These are phyloP conservation scores for Ambrosia trifida DNA, from an alignment of 129 eudicot genomes.

Conservation along the genomic window DNA sequence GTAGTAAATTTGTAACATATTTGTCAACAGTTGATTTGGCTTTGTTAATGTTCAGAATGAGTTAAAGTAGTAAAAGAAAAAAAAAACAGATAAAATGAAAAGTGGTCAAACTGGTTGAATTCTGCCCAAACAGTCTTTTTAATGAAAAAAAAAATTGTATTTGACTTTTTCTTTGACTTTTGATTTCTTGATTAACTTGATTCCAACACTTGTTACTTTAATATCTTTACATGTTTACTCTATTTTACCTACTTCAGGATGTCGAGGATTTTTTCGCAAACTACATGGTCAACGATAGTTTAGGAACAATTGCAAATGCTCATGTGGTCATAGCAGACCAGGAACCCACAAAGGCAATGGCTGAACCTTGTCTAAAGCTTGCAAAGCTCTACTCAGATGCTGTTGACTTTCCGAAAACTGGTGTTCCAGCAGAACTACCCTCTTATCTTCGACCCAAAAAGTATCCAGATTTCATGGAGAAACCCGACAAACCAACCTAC, in stretches of 20 bases:
- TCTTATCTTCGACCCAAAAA: constrained; percentile 53
- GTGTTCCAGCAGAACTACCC: constrained; percentile 78
- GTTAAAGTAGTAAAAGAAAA: background rate
- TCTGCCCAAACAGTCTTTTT: too few relatives aligned
- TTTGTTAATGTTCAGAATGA: background rate
- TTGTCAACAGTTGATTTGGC: background rate
- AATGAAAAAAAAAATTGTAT: too few relatives aligned
- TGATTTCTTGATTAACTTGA: too few relatives aligned
- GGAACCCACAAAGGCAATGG: constrained; percentile 47
- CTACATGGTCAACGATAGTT: constrained; percentile 71
- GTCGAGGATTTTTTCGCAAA: constrained; percentile 67
- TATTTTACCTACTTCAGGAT: constrained; percentile 45
- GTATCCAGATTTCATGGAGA: constrained; percentile 87
- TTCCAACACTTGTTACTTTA: background rate
- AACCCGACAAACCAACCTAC: constrained; percentile 72
- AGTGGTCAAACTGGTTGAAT: too few relatives aligned
- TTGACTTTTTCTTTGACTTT: too few relatives aligned
- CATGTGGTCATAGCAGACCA: constrained; percentile 70
- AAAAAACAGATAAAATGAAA: too few relatives aligned
- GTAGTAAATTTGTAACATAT: background rate
- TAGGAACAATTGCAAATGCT: constrained; percentile 80
- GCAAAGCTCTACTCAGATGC: constrained; percentile 66
- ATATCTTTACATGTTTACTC: background rate
- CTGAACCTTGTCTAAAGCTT: constrained; percentile 52
- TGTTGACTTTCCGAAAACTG: constrained; percentile 83